Evolutionary conservation across 163 green algal species (phyloP).

Genomic region (Prototheca cutis): DNA sequence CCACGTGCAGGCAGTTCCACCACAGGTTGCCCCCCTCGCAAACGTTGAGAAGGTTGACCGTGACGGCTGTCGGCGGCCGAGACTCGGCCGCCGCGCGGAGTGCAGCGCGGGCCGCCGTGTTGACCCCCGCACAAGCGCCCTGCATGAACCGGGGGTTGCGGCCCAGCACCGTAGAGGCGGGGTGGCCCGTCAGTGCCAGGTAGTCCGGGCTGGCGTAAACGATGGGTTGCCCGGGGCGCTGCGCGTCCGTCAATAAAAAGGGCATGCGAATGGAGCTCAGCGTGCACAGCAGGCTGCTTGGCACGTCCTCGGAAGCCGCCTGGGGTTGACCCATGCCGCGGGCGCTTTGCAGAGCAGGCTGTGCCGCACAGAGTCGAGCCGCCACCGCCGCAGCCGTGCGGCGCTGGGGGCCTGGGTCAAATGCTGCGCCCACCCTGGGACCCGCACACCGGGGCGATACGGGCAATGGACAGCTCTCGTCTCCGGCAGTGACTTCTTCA

Average conservation of each 20-base stretch:
- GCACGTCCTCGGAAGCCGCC: too few species aligned
- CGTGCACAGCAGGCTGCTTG: slow-evolving; percentile 10
- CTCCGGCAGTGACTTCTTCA: too few species aligned
- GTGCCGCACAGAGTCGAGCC: too few species aligned
- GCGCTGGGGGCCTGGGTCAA: too few species aligned
- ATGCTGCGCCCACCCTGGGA: too few species aligned
- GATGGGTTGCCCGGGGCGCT: slow-evolving; percentile 85
- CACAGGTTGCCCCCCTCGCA: slow-evolving; percentile 48
- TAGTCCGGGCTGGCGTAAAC: slow-evolving; percentile 91
- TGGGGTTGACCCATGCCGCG: too few species aligned
- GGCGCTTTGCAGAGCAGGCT: too few species aligned
- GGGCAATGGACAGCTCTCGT: too few species aligned
- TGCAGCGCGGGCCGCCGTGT: slow-evolving; percentile 35
- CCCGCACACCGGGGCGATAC: too few species aligned
- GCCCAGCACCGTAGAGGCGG: slow-evolving; percentile 38
- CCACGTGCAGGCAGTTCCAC: slow-evolving; percentile 40
- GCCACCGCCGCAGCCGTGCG: too few species aligned
- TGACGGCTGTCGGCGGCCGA: slow-evolving; percentile 4
- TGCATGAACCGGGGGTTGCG: slow-evolving; percentile 59
- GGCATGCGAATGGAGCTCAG: slow-evolving; percentile 10
- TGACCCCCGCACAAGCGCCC: slow-evolving; percentile 31
- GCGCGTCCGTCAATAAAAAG: slow-evolving; percentile 89
- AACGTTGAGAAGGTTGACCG: slow-evolving; percentile 54
- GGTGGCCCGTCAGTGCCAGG: slow-evolving; percentile 75
- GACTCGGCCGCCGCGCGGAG: slow-evolving; percentile 53